Evolutionary conservation across 306 rosid species (phyloP).

Genomic region (Sindora glabra): DNA sequence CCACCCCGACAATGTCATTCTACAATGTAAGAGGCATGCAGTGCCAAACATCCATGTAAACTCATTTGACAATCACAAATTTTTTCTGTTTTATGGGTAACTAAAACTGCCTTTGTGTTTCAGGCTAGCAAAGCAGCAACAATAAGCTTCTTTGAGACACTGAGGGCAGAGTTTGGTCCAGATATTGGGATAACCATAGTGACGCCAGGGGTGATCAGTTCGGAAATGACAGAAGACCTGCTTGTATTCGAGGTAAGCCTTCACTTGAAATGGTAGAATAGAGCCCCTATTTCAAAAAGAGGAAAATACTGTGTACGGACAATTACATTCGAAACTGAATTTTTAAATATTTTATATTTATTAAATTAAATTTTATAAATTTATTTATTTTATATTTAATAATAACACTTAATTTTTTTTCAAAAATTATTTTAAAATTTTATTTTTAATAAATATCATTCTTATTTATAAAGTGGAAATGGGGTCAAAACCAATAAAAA

Average conservation of each 20-base stretch:
- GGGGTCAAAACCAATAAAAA: too few relatives aligned
- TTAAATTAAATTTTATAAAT: too few relatives aligned
- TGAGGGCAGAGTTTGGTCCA: slow-evolving; percentile 2
- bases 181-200: slow-evolving; percentile 22
- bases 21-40: background rate
- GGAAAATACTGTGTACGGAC: too few relatives aligned
- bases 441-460: too few relatives aligned
- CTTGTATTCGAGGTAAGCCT: background rate
- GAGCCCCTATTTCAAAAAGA: background rate
- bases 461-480: too few relatives aligned
- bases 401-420: too few relatives aligned
- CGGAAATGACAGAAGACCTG: background rate
- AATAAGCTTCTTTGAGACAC: slow-evolving; percentile 10
- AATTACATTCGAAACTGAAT: too few relatives aligned
- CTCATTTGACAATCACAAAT: background rate
- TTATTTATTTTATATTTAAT: too few relatives aligned
- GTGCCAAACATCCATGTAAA: background rate
- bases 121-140: slow-evolving; percentile 25
- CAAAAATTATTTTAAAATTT: too few relatives aligned
- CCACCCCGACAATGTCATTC: slow-evolving; percentile 1
- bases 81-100: too few relatives aligned
- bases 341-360: too few relatives aligned
- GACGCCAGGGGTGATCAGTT: background rate
- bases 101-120: background rate
- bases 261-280: background rate